Evolutionary conservation across 1,139 yeast species (phyloP).

Genomic region (Spencermartinsiella ligniputridi): DNA sequence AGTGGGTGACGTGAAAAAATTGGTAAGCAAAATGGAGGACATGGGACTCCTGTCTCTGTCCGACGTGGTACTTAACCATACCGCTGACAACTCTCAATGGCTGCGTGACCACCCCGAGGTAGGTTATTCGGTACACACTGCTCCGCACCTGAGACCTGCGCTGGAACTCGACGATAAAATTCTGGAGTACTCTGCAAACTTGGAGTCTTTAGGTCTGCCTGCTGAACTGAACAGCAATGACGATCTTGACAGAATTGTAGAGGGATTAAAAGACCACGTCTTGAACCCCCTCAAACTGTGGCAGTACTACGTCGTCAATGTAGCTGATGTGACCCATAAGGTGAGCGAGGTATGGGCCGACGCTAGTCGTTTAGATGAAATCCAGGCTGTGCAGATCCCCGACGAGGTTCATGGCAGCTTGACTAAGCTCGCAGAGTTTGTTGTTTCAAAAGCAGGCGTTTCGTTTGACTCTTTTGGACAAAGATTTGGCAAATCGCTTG

Average conservation of each 20-base stretch:
- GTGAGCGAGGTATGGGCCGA: constrained; percentile 27
- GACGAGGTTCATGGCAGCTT: constrained; percentile 38
- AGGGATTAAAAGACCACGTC: constrained; percentile 65
- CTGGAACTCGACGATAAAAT: constrained; percentile 73
- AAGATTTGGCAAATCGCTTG: constrained; percentile 53
- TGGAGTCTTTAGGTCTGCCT: constrained; percentile 58
- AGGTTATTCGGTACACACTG: constrained; percentile 80
- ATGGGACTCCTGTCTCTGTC: constrained; percentile 71
- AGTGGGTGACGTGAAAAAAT: constrained; percentile 41
- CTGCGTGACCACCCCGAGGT: constrained; percentile 79
- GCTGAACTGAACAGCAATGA: constrained; percentile 43
- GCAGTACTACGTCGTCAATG: constrained; percentile 79
- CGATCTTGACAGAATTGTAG: constrained; percentile 59
- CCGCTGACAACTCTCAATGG: constrained; percentile 90
- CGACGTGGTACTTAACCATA: constrained; percentile 92
- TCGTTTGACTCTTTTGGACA: constrained; percentile 39
- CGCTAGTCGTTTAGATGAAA: constrained; percentile 22
- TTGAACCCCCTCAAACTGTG: constrained; percentile 65
- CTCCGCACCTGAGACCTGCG: constrained; percentile 84
- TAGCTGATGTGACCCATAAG: constrained; percentile 33
- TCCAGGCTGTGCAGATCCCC: constrained; percentile 40
- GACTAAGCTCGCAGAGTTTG: constrained; percentile 48
- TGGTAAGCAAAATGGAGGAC: constrained; percentile 51
- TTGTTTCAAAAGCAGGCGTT: constrained; percentile 41
- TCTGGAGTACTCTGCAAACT: constrained; percentile 55